phyloP scores from a whole-genome alignment of 345 rosid genomes.

The Hypericum perforatum region DNA sequence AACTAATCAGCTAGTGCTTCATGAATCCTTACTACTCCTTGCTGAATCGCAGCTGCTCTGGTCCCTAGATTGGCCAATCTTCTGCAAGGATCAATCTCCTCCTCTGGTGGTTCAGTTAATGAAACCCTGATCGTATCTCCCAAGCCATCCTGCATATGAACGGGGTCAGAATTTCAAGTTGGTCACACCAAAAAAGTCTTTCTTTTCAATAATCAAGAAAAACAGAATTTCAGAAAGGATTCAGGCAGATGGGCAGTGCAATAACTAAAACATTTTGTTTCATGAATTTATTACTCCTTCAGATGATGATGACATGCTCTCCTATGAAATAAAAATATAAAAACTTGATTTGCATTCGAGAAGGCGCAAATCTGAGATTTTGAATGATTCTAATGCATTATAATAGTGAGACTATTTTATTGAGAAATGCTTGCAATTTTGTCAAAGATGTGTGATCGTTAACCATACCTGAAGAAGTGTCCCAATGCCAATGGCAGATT shows the following conservation, averaged over 20 bases:
- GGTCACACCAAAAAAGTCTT: too few species aligned
- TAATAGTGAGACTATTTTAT: slow-evolving; percentile 3
- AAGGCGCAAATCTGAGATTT: too few species aligned
- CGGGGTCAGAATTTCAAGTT: neutral
- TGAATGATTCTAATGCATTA: neutral
- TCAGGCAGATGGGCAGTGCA: too few species aligned
- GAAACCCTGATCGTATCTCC: slow-evolving; percentile 98
- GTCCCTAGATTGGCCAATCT: slow-evolving; percentile 84
- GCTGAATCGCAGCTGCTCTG: slow-evolving; percentile 68
- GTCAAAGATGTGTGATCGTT: neutral
- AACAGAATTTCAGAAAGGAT: too few species aligned
- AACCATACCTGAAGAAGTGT: slow-evolving; percentile 80
- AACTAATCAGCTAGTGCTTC: neutral
- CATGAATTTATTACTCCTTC: too few species aligned
- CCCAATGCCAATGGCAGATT: slow-evolving; percentile 96
- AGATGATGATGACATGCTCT: too few species aligned
- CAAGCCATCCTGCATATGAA: slow-evolving; percentile 71
- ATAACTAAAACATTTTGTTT: too few species aligned
- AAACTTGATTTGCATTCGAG: too few species aligned
- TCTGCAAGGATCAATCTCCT: slow-evolving; percentile 94
- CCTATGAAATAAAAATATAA: too few species aligned
- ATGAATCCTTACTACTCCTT: slow-evolving; percentile 76
- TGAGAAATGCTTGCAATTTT: slow-evolving; percentile 1
- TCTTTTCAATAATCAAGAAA: too few species aligned
- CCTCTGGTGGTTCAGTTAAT: slow-evolving; percentile 89